Base-by-base conservation (phyloP, 2,329 filamentous ascomycete species). In the Aspergillus ustus region DNA sequence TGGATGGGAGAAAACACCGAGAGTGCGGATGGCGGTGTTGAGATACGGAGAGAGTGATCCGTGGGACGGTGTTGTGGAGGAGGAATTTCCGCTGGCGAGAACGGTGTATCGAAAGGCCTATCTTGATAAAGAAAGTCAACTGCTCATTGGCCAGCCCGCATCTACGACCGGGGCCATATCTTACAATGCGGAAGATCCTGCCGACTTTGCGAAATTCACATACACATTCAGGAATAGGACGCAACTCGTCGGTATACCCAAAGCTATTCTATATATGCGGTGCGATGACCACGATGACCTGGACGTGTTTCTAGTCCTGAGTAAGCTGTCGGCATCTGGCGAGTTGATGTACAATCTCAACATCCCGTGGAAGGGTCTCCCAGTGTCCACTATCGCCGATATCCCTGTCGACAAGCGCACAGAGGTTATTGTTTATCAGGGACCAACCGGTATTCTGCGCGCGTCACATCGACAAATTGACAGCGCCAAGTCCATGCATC, bases 281-380 rank as follows among this genome's bases (percentile, higher is more conserved):
- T 64, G 62, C 25, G 59, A 61, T 6, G 59, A 62, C n/a, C 53
- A 59, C 15, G 51, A 64, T 20, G 62, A 64, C 29, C 45, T 63
- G 19, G 61, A 63, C 15, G 44, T 63, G 2, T 63, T 60, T 46
- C 28, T 63, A 3, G 44, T 63, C 5, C 22, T 63, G 8, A 56
- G 61, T 43, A 63, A 63, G 28, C 44, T 63, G 2, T 56, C 59
- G 17, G 43, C 52, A 11, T 52, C 54, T 2, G 61, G 61, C 7
- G 51, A 63, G 37, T 7, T 55, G 5, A 55, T 63, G 25, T 51
- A 51, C 19, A 63, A 63, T 11, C 50, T 63, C 6, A 63, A 63
- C 13, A 57, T 63, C 9, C 61, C 61, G 1, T 60, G 61, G 61
- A 52, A 45, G 5, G 50, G 44, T 7, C 19, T 59, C 6, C 57